phyloP scores from a whole-genome alignment of 164 flowering plant species.

The Sedum album region DNA sequence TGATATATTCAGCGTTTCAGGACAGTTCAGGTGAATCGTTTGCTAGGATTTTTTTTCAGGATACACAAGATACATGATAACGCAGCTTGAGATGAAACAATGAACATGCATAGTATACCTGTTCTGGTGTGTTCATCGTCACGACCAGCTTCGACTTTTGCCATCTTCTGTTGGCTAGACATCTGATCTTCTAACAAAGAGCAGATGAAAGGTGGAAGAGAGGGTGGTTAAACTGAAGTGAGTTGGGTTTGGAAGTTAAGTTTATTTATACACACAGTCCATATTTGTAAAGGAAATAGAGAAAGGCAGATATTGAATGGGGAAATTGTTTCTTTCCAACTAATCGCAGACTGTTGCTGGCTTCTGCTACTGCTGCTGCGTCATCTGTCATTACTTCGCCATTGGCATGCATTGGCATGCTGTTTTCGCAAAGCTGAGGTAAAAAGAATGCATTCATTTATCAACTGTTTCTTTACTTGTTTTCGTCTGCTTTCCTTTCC shows the following conservation, averaged over 20 bases:
- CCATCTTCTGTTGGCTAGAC: not conserved
- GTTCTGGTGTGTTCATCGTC: constrained; percentile 1
- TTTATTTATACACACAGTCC: not conserved
- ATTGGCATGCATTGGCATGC: constrained; percentile 6
- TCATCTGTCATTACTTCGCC: constrained; percentile 3
- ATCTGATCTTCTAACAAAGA: not conserved
- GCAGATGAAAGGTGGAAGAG: not conserved
- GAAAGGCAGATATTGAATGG: not conserved
- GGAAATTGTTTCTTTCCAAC: not conserved
- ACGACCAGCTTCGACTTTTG: not conserved
- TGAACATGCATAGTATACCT: not conserved
- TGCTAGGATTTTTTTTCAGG: too few relatives aligned
- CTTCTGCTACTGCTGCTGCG: not conserved
- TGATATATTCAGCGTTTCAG: not conserved
- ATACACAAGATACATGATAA: too few relatives aligned
- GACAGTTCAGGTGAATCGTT: not conserved
- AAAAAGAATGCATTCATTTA: not conserved
- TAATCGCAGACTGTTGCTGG: not conserved
- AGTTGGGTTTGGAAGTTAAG: not conserved
- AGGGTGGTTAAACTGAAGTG: not conserved
- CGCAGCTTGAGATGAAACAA: not conserved
- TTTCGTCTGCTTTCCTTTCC: not conserved
- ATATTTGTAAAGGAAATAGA: not conserved
- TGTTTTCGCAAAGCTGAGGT: constrained; percentile 5
- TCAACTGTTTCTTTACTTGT: constrained; percentile 1